These are phyloP conservation scores for Colletotrichum sp. DNA, from an alignment of 2,329 filamentous ascomycete genomes.

Conservation along the genomic window DNA sequence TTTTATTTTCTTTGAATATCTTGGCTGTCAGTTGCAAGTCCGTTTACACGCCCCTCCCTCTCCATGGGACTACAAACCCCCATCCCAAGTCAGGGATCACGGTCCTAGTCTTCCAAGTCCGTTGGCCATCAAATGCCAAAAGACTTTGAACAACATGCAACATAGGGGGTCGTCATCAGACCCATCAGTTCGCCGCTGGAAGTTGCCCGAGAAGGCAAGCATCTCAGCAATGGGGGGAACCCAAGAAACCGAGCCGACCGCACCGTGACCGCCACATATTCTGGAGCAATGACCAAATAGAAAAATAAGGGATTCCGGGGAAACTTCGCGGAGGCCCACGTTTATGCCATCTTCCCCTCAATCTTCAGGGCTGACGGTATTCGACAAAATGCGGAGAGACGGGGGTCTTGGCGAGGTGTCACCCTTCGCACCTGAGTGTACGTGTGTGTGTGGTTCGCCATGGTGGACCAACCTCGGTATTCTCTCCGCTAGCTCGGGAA, in stretches of 20 bases:
- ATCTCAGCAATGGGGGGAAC: neutral
- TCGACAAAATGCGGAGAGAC: constrained; percentile 10
- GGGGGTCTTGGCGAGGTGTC: neutral
- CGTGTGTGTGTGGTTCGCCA: neutral
- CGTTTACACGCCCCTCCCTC: neutral
- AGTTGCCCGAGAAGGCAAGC: constrained; percentile 1
- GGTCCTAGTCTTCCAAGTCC: neutral
- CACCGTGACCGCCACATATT: neutral
- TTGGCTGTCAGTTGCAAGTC: neutral
- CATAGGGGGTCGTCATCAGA: neutral
- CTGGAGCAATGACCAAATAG: neutral
- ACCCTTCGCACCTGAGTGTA: neutral
- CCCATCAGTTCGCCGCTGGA: neutral
- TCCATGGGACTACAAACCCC: neutral
- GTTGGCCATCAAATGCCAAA: neutral
- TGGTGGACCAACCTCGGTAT: constrained; percentile 8
- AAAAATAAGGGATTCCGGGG: constrained; percentile 19
- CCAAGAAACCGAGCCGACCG: neutral
- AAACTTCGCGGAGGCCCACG: constrained; percentile 16
- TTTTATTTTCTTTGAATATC: neutral
- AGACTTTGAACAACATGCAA: neutral
- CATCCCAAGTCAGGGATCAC: constrained; percentile 5
- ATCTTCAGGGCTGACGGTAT: neutral
- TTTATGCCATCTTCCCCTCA: neutral
- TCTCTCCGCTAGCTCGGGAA: constrained; percentile 7